Evolutionary conservation across 139 green algal species (phyloP).

Genomic region (Chlamydomonas incerta): DNA sequence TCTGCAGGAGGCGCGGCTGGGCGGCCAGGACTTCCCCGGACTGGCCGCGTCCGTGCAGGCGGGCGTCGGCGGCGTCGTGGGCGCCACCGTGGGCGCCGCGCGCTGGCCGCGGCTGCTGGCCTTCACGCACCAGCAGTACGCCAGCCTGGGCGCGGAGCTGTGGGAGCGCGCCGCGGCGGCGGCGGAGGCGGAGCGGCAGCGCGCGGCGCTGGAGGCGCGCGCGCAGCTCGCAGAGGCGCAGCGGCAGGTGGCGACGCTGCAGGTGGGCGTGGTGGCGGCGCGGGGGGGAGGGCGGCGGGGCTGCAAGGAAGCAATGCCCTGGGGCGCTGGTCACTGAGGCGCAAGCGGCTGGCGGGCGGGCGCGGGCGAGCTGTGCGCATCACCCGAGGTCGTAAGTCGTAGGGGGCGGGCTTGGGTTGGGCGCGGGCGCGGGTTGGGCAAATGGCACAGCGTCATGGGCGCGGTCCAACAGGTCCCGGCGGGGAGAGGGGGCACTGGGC

Average conservation of each 20-base stretch:
- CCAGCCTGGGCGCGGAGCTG: conserved; percentile 2
- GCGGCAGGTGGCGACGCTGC: not conserved
- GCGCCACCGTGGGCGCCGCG: not conserved
- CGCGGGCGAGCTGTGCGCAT: no score
- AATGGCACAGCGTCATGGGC: no score
- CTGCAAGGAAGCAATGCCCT: no score
- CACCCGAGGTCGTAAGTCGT: no score
- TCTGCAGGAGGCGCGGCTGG: conserved; percentile 6
- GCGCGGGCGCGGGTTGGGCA: no score
- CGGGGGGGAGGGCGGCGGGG: no score
- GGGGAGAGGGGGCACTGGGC: no score
- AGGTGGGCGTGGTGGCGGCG: no score
- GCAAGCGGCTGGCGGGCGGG: no score
- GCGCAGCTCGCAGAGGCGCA: conserved; percentile 14
- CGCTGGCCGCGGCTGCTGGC: conserved; percentile 28
- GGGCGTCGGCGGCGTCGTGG: conserved; percentile 15
- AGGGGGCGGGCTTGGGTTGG: no score
- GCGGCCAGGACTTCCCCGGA: not conserved
- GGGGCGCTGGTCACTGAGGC: no score
- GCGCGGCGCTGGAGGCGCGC: not conserved
- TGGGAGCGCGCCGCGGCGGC: conserved; percentile 2
- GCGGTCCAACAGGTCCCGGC: no score
- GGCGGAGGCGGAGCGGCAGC: conserved; percentile 10
- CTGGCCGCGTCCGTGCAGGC: not conserved
- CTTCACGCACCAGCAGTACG: conserved; percentile 38